Evolutionary conservation across 306 rosid species (phyloP).

Genomic region (Morella rubra): DNA sequence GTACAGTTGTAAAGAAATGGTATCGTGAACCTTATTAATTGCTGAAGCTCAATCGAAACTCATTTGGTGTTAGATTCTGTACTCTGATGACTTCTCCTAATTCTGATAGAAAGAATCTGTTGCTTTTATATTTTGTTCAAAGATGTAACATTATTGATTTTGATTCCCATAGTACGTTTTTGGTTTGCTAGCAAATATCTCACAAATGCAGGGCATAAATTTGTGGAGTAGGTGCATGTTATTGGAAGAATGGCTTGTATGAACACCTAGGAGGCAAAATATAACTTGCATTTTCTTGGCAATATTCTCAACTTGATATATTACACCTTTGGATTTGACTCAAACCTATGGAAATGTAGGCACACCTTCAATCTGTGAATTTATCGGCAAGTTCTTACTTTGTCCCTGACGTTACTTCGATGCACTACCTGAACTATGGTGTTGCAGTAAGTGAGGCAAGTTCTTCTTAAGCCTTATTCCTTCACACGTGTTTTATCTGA

Average conservation of each 20-base stretch:
- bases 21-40: no score
- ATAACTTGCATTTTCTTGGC: background rate
- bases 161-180: no score
- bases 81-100: no score
- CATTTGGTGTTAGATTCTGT: no score
- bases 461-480: background rate
- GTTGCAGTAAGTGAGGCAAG: conserved; percentile 90
- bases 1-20: no score
- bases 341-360: conserved; percentile 53
- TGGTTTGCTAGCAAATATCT: background rate
- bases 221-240: background rate
- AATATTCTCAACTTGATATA: conserved; percentile 1
- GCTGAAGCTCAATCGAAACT: no score
- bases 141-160: no score
- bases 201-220: background rate
- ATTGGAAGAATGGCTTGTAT: background rate
- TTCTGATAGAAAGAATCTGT: no score
- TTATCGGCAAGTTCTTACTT: conserved; percentile 67
- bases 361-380: conserved; percentile 58
- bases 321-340: background rate
- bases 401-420: conserved; percentile 44
- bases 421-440: conserved; percentile 68
- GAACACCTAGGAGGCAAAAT: background rate
- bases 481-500: conserved; percentile 10
- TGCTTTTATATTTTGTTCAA: no score